These are phyloP conservation scores for Pisolithus albus DNA, from an alignment of 768 basidiomycete species.

Conservation along the genomic window DNA sequence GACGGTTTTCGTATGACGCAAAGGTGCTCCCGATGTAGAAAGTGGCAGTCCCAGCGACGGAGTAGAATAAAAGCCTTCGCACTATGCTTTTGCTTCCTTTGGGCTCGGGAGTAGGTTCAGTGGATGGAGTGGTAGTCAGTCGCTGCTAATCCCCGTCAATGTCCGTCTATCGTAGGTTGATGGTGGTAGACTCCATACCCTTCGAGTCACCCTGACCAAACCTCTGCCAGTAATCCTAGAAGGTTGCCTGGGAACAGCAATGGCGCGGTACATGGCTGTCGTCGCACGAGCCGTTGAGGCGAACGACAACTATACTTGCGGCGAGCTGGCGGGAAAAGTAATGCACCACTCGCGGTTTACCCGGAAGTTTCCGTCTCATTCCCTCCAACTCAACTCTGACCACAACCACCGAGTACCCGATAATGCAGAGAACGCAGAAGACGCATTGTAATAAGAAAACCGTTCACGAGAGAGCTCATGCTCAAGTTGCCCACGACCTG, in stretches of 20 bases:
- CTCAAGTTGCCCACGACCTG: too few relatives aligned
- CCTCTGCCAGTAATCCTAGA: conserved; percentile 40
- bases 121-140: conserved; percentile 41
- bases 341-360: background rate
- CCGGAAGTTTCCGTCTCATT: conserved; percentile 3
- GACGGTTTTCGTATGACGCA: conserved; percentile 66
- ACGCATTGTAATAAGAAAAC: too few relatives aligned
- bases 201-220: conserved; percentile 46
- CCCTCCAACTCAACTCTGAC: background rate
- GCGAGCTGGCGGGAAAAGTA: background rate
- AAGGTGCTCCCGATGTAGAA: conserved; percentile 84
- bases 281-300: background rate
- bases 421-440: too few relatives aligned
- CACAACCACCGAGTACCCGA: too few relatives aligned
- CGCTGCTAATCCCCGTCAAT: conserved; percentile 35
- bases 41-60: conserved; percentile 57
- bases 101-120: conserved; percentile 25
- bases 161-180: background rate
- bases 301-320: background rate
- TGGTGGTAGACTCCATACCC: conserved; percentile 39
- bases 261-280: conserved; percentile 44
- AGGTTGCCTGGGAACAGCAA: conserved; percentile 50
- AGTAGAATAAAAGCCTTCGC: conserved; percentile 58
- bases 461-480: too few relatives aligned
- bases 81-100: conserved; percentile 51